Conservation (phyloP, 2,329 filamentous ascomycete species). For the Aureobasidium vineae region DNA sequence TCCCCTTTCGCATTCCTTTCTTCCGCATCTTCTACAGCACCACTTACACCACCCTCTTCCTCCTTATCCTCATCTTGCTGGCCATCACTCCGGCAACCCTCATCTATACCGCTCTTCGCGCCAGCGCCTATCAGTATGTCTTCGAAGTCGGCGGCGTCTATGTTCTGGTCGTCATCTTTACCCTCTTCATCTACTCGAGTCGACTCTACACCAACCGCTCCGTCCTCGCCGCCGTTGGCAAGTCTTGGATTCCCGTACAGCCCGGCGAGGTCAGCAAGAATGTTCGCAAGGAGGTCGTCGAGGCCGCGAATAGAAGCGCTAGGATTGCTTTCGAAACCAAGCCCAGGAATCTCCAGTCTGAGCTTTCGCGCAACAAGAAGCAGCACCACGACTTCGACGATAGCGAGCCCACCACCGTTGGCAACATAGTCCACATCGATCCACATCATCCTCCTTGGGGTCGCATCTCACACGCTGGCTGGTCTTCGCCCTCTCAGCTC, state of each 20-base stretch:
- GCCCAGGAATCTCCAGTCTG: conserved; percentile 59
- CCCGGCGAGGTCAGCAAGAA: conserved; percentile 74
- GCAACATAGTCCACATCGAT: conserved; percentile 27
- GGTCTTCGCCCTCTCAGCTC: conserved; percentile 68
- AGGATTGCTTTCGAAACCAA: conserved; percentile 74
- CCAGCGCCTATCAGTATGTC: conserved; percentile 70
- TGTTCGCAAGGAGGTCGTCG: conserved; percentile 72
- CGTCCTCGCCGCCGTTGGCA: conserved; percentile 78
- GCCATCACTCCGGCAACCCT: conserved; percentile 75
- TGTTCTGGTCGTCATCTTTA: conserved; percentile 66
- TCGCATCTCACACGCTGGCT: conserved; percentile 79
- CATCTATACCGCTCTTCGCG: conserved; percentile 71
- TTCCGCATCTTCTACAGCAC: conserved; percentile 79
- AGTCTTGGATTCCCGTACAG: conserved; percentile 80
- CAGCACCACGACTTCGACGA: background rate
- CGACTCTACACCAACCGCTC: conserved; percentile 85
- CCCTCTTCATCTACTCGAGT: conserved; percentile 73
- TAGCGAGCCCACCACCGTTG: conserved; percentile 34
- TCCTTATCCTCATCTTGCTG: conserved; percentile 70
- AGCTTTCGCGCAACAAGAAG: conserved; percentile 32
- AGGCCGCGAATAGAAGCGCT: conserved; percentile 72
- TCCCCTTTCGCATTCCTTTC: conserved; percentile 54
- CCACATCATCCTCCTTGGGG: conserved; percentile 64
- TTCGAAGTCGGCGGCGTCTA: conserved; percentile 78
- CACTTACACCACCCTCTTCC: conserved; percentile 71